Conservation (phyloP, 228 moss, liverwort and hornwort genomes). For the Sphagnum fallax region DNA sequence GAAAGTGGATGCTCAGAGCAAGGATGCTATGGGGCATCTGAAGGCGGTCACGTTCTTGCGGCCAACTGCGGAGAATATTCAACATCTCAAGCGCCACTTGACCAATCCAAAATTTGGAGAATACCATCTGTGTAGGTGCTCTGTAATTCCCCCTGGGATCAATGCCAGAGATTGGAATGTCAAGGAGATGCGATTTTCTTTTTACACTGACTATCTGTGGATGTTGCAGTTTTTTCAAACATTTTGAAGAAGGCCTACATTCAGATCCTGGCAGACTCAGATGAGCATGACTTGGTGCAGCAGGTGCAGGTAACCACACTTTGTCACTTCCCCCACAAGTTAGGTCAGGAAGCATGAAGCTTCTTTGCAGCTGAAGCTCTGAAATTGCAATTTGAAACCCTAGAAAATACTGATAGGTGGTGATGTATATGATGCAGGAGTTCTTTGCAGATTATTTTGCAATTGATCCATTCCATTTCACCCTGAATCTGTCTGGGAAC, state of each 20-base stretch:
- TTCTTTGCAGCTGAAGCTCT: no score
- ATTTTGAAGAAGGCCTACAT: constrained; percentile 88
- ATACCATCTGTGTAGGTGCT: constrained; percentile 85
- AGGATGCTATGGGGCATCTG: constrained; percentile 87
- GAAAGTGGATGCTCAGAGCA: constrained; percentile 80
- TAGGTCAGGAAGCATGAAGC: no score
- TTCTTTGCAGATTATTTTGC: constrained; percentile 96
- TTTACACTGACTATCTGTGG: neutral
- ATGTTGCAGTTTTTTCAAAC: constrained; percentile 85
- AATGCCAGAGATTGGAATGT: no score
- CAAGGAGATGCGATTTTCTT: no score
- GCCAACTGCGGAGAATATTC: constrained; percentile 82
- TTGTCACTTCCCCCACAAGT: neutral
- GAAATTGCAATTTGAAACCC: no score
- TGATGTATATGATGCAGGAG: constrained; percentile 48
- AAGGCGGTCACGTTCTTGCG: constrained; percentile 92
- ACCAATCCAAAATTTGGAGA: constrained; percentile 90
- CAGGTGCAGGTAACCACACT: constrained; percentile 69
- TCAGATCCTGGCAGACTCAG: constrained; percentile 93
- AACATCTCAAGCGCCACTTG: constrained; percentile 90
- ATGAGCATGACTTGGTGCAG: constrained; percentile 90
- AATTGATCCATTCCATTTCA: constrained; percentile 92
- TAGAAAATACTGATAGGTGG: neutral
- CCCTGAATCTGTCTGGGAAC: constrained; percentile 85
- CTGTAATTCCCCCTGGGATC: neutral